Base-by-base conservation (phyloP, 2,329 filamentous ascomycete genomes). In the Davidsoniella neocaledoniae region DNA sequence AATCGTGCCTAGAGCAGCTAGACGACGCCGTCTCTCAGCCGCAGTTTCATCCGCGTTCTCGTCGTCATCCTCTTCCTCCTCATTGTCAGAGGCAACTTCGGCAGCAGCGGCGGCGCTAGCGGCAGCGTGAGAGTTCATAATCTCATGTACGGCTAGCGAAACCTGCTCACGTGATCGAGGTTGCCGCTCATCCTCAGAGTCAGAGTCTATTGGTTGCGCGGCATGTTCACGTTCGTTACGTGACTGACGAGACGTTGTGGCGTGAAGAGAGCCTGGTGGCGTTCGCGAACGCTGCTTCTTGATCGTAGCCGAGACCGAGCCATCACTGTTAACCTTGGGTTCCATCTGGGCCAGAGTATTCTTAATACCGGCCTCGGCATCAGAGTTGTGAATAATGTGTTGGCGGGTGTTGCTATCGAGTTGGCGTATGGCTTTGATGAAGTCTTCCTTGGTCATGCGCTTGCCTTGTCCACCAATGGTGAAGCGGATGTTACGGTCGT, bases 371-470 rank as follows among this genome's bases (percentile, higher is more conserved):
- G 64, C 62, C 0, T 72, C 66, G 1, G 71, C 72, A 4, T 59
- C 64, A 0, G 72, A 75, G 50, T 68, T 66, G 37, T 74, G 69
- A 4, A 77, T 64, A 2, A 76, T 68, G 53, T 76, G 70, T 36
- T 66, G 67, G 5, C 73, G 72, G 12, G 79, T 76, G 58, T 76
- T 76, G 21, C 76, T 74, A 60, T 90, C 83, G 53, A 90, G 70
- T 55, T 78, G 75, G 55, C 79, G 76, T 59, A 91, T 79, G 59
- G 86, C 78, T 43, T 73, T 69, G 54, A 91, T 77, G 60, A 91
- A 90, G 58, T 87, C 83, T 4, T 81, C 77, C 64, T 88, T 88
- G 54, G 74, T 87, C 76, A 91, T 81, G 44, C 84, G 76, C 54
- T 73, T 71, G 5, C 82, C 82, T n/a, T 79, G 75, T 33, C 79